phyloP scores from a whole-genome alignment of 129 eudicot species.

The Oenanthe sinensis region DNA sequence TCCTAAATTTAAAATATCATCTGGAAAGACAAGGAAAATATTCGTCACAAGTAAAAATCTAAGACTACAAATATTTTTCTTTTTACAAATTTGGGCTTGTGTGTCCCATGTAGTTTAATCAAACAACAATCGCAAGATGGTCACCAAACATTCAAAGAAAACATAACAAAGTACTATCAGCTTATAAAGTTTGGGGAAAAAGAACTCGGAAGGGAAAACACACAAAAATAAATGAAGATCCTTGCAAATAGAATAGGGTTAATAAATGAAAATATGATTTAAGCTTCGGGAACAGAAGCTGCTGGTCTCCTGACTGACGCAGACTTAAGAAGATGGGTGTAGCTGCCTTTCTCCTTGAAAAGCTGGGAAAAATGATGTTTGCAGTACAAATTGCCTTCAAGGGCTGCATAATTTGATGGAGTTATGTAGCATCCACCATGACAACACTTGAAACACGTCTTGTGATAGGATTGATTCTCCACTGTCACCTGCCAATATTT shows the following conservation, averaged over 20 bases:
- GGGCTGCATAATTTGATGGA: slow-evolving; percentile 93
- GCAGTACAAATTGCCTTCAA: slow-evolving; percentile 82
- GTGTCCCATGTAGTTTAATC: background rate
- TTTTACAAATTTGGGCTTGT: background rate
- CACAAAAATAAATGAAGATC: background rate
- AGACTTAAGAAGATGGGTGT: slow-evolving; percentile 83
- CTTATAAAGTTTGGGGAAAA: background rate
- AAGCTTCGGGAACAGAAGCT: slow-evolving; percentile 63
- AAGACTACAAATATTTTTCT: too few relatives aligned
- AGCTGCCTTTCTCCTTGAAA: slow-evolving; percentile 97
- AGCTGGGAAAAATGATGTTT: slow-evolving; percentile 98
- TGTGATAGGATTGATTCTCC: slow-evolving; percentile 79
- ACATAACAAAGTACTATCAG: background rate
- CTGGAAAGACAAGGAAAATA: background rate
- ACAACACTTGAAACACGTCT: slow-evolving; percentile 91
- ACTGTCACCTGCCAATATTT: slow-evolving; percentile 69
- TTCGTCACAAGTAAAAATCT: too few relatives aligned
- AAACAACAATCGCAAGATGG: slow-evolving; percentile 3
- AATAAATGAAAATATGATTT: background rate
- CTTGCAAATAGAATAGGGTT: background rate
- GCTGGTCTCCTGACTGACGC: slow-evolving; percentile 80
- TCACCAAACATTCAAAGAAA: background rate
- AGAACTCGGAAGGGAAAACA: background rate
- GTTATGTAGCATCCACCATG: slow-evolving; percentile 88
- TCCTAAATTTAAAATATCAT: slow-evolving; percentile 35